These are phyloP conservation scores for Dipodascus albidus DNA, from an alignment of 805 yeast species.

Conservation along the genomic window DNA sequence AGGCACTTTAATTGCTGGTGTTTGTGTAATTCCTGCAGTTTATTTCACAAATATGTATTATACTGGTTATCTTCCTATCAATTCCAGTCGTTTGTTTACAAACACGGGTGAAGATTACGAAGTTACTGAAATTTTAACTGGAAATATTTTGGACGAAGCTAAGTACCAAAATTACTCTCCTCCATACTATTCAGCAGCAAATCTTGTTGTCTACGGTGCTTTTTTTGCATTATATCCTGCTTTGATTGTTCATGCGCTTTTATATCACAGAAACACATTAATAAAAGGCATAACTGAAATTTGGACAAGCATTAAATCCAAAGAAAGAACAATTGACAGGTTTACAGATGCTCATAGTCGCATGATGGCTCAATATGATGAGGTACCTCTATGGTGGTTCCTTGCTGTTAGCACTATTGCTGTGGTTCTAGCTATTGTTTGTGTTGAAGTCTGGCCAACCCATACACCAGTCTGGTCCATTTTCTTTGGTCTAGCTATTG, in stretches of 20 bases:
- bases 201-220: constrained; percentile 46
- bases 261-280: constrained; percentile 34
- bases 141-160: constrained; percentile 33
- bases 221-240: constrained; percentile 46
- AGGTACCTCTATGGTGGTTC: constrained; percentile 53
- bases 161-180: constrained; percentile 48
- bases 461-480: constrained; percentile 53
- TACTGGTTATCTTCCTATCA: constrained; percentile 31
- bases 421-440: constrained; percentile 33
- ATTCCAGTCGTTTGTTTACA: constrained; percentile 39
- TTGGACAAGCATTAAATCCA: constrained; percentile 6
- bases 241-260: constrained; percentile 37
- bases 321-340: constrained; percentile 22
- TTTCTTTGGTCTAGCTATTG: constrained; percentile 40
- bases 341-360: constrained; percentile 43
- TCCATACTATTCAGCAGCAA: constrained; percentile 54
- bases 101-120: constrained; percentile 39
- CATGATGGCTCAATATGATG: constrained; percentile 46
- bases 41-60: constrained; percentile 33
- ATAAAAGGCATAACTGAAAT: constrained; percentile 4
- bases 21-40: constrained; percentile 25
- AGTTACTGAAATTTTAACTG: constrained; percentile 35
- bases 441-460: constrained; percentile 28
- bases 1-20: constrained; percentile 9
- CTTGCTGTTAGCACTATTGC: constrained; percentile 32